Evolutionary conservation across 2,329 filamentous ascomycete genomes (phyloP), one percentile per base, ranked within the genome.

Genomic region (Colletotrichum sp.): DNA sequence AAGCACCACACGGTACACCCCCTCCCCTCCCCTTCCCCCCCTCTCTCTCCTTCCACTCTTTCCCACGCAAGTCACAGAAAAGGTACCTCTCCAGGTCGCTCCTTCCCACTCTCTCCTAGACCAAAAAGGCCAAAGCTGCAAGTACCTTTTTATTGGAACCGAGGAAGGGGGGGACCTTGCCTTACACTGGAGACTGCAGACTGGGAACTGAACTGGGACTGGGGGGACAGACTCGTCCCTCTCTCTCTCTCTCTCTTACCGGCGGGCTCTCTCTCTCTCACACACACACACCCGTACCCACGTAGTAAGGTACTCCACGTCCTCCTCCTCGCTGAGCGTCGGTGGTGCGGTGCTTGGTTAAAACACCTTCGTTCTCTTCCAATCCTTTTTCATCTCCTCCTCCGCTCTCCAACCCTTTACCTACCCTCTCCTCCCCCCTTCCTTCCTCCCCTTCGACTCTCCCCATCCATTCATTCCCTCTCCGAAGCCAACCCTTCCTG

Each of bases 381-480:
- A 88, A 87, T 90, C 89, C 88, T 87, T 88, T 87, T 87, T 86
- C 86, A 83, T 86, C 85, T 86, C 84, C 85, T 87, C 84, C 84
- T 85, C 88, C 86, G 86, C 89, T 85, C 85, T 89, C 87, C 86
- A 86, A 87, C 87, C 83, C 87, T 87, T 88, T 86, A 82, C 82
- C 78, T 77, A 75, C 75, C 82, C 80, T 82, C 82, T 83, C 80
- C 78, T 82, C 79, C 78, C 82, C 80, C 79, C 79, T 81, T 81
- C 81, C 79, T 81, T 81, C 82, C 82, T 83, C 84, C 83, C 83
- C 81, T 80, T 72, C 73, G 69, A 67, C 80, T 82, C 81, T 82
- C 81, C 81, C 81, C 84, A 85, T 87, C 87, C 87, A 89, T 87
- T 89, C 88, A 86, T 90, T 90, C 86, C 85, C 86, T 88, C 86